Evolutionary conservation across 352 stramenopile species (phyloP), one percentile per base, ranked within the genome.

Genomic region (Elongisporangium undulatum): DNA sequence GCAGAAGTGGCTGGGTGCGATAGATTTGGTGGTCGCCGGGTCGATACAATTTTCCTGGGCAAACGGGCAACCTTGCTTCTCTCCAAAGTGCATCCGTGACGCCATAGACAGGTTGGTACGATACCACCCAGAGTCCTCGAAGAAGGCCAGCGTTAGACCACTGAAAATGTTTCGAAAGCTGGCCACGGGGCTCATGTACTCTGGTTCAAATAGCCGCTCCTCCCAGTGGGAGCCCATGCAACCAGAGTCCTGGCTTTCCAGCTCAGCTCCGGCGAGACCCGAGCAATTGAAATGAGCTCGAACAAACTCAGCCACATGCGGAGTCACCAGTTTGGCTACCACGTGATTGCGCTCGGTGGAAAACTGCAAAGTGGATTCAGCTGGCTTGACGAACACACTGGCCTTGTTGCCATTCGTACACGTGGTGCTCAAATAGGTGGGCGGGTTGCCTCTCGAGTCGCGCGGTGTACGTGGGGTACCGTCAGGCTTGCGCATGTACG

Each of bases 61-160:
- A 50, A 94, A 93, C 21, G 59, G 53, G 38, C 85, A 94, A 6
- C 85, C 85, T 19, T 73, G 77, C 2, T 75, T 74, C 38, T 75
- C 73, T 12, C 85, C 85, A 63, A 90, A 94, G 59, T 86, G 70
- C 53, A 94, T 68, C 24, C 79, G 69, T 51, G 89, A 64, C 16
- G 72, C 72, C 29, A 63, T 68, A 15, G 68, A 75, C 4, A 62
- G 29, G 53, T 92, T 93, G 0, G 83, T 66, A 16, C 74, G 75
- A 64, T 94, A 94, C 85, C 85, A 93, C 0, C 85, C 85, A 8
- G 85, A 92, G 60, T 93, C 85, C 53, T 92, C 77, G 55, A 94
- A 92, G 49, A 89, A 94, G 1, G 85, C 82, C 20, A 94, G 66
- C 1, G 85, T 94, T 26, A 94, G 66, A 0, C 67, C 76, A 19